Conservation (phyloP, 345 rosid species). For the Anastatica hierochuntica region DNA sequence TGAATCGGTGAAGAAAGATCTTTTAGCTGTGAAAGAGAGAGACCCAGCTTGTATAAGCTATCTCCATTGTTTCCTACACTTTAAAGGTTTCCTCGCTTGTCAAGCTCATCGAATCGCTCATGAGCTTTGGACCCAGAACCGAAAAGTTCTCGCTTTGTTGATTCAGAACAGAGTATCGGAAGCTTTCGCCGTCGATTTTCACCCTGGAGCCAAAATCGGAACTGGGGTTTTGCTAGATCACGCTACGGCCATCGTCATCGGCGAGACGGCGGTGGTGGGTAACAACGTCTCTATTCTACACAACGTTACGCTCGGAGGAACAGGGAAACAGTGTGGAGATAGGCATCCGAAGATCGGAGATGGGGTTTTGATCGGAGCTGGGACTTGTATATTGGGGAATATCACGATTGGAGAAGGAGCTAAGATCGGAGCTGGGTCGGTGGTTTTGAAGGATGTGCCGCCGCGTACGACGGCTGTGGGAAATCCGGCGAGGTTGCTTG, state of each 20-base stretch:
- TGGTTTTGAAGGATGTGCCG: conserved; percentile 76
- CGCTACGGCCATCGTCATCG: conserved; percentile 72
- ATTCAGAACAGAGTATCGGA: conserved; percentile 72
- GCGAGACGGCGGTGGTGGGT: conserved; percentile 93
- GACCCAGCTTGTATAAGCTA: conserved; percentile 82
- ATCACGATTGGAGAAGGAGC: conserved; percentile 89
- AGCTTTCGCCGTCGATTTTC: conserved; percentile 77
- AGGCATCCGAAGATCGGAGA: conserved; percentile 94
- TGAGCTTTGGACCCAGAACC: conserved; percentile 56
- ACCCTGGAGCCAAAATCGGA: conserved; percentile 86
- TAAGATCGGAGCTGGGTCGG: conserved; percentile 88
- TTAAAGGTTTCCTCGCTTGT: conserved; percentile 68
- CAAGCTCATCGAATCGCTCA: conserved; percentile 83
- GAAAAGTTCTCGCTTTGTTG: conserved; percentile 50
- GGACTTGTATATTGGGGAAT: conserved; percentile 84
- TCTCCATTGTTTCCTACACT: conserved; percentile 68
- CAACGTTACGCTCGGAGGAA: conserved; percentile 85
- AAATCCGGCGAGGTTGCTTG: conserved; percentile 81
- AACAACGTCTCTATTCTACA: conserved; percentile 82
- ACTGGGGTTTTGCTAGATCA: conserved; percentile 70
- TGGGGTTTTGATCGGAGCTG: conserved; percentile 91
- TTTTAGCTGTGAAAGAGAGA: conserved; percentile 58
- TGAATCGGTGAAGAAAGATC: conserved; percentile 45
- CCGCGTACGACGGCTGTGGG: conserved; percentile 82
- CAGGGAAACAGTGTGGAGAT: conserved; percentile 75